phyloP scores from a whole-genome alignment of 2,329 filamentous ascomycete species.

The Colletotrichum cereale region DNA sequence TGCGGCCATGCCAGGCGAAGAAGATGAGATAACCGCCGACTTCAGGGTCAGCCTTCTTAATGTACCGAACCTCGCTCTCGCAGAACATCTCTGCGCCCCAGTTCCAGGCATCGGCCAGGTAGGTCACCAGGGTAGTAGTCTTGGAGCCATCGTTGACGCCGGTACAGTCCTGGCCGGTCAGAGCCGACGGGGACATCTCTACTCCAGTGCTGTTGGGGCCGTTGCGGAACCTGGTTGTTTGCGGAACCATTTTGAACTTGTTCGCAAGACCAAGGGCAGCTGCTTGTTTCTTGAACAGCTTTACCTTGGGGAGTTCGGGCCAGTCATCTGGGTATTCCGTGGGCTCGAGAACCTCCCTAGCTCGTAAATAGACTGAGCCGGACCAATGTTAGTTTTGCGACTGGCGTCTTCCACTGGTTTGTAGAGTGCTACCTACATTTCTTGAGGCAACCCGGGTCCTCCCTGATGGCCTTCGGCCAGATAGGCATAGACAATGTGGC shows the following conservation, averaged over 20 bases:
- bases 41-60: conserved; percentile 62
- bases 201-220: conserved; percentile 74
- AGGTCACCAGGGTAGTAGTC: conserved; percentile 74
- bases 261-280: conserved; percentile 61
- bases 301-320: conserved; percentile 69
- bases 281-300: conserved; percentile 69
- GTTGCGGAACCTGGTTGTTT: conserved; percentile 73
- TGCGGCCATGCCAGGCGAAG: conserved; percentile 73
- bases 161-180: conserved; percentile 73
- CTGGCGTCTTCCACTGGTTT: neutral
- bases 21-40: conserved; percentile 72
- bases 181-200: conserved; percentile 69
- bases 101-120: conserved; percentile 78
- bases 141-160: conserved; percentile 78
- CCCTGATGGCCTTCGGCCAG: conserved; percentile 71
- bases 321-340: conserved; percentile 68
- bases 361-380: conserved; percentile 67
- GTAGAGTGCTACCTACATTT: conserved; percentile 57
- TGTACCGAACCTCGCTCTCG: conserved; percentile 74
- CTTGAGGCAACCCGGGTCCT: conserved; percentile 56
- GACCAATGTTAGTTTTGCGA: neutral
- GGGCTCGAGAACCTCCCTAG: conserved; percentile 69
- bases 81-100: conserved; percentile 81
- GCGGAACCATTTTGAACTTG: conserved; percentile 67
- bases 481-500: conserved; percentile 63